A percentile compares a stretch with the other conserved stretches of the same genome.
These are phyloP conservation scores for Erythrophleum ivorense DNA, from an alignment of 331 rosid species.

Conservation along the genomic window DNA sequence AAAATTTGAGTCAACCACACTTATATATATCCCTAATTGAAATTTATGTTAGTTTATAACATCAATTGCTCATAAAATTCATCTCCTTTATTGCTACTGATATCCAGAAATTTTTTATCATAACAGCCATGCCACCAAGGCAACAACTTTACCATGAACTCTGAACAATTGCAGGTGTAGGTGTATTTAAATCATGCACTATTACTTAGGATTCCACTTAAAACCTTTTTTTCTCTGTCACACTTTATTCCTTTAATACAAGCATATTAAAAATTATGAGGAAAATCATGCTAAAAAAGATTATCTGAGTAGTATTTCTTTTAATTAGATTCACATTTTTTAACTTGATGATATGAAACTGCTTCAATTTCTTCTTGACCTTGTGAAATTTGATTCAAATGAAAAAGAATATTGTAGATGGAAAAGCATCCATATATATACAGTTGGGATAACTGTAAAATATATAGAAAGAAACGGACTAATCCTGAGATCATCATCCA, in stretches of 20 bases:
- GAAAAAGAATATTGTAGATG: background rate
- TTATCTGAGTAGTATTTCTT: background rate
- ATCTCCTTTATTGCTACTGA: background rate
- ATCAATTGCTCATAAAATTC: background rate
- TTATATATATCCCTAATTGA: background rate
- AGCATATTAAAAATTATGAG: too few species aligned
- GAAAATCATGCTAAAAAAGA: too few species aligned
- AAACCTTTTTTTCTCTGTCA: background rate
- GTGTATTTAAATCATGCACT: background rate
- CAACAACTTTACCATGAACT: background rate
- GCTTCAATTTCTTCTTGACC: background rate
- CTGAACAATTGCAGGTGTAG: background rate
- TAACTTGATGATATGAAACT: background rate
- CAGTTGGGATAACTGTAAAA: background rate
- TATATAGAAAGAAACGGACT: background rate
- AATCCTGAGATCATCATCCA: constrained; percentile 14
- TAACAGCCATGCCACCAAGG: background rate
- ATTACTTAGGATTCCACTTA: background rate
- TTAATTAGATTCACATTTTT: background rate
- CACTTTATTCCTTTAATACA: background rate
- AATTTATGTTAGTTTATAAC: background rate
- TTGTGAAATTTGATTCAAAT: background rate
- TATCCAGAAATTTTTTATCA: background rate
- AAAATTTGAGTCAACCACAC: too few species aligned
- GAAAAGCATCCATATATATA: background rate